Conservation (phyloP, 352 stramenopile genomes). For the Globisporangium cederbergense region DNA sequence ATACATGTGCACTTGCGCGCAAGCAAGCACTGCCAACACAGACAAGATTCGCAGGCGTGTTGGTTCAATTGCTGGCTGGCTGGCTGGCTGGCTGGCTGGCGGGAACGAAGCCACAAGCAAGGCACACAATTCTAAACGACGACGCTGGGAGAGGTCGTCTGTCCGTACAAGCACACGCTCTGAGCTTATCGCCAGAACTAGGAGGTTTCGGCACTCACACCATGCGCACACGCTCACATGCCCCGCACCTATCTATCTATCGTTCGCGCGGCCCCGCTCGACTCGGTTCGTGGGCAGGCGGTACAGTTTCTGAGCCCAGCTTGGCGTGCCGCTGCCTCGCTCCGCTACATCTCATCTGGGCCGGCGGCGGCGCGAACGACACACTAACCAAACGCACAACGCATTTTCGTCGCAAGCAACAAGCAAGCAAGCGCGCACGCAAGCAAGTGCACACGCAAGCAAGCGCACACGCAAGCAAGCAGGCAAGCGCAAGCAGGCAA, state of each 20-base stretch:
- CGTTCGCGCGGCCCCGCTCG: too few relatives aligned
- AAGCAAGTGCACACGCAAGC: neutral
- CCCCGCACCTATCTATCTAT: too few relatives aligned
- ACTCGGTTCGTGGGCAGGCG: too few relatives aligned
- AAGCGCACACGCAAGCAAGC: neutral
- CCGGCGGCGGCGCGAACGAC: neutral
- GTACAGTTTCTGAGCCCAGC: too few relatives aligned
- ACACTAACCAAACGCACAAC: neutral
- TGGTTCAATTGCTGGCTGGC: neutral
- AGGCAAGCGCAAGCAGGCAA: neutral
- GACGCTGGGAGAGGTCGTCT: neutral
- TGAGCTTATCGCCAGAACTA: conserved; percentile 17
- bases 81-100: neutral
- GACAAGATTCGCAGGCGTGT: neutral
- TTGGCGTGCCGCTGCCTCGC: too few relatives aligned
- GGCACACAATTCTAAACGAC: too few relatives aligned
- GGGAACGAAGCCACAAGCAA: neutral
- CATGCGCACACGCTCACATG: neutral
- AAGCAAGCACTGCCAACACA: neutral
- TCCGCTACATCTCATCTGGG: neutral
- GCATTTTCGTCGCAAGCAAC: neutral
- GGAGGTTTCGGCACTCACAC: neutral
- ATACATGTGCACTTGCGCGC: neutral
- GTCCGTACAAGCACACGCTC: neutral
- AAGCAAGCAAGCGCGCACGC: neutral